Evolutionary conservation across 202 grass and related monocot genomes (phyloP), one percentile per base, ranked within the genome.

Genomic region (Brachypodium distachyon): DNA sequence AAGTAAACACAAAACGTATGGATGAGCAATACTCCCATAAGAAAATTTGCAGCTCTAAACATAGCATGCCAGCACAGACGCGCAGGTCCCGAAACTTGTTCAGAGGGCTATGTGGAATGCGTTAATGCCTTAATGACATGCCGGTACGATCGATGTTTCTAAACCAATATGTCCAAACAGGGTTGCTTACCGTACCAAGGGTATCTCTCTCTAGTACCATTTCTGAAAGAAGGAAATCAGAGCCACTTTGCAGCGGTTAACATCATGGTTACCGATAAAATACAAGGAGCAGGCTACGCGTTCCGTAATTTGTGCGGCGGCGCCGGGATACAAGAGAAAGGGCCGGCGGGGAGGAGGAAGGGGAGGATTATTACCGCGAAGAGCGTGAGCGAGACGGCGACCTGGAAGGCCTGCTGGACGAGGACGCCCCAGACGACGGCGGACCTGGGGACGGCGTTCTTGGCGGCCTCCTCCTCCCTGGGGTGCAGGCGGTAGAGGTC

Each of bases 351-450:
- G 49, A 3, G 1, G 54, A 26, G 12, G 27, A 26, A 16, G 63
- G 17, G 7, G 40, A 63, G 56, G 29, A 34, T 19, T 38, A 44
- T 68, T 97, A 93, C 93, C 87, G 82, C 39, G 74, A 97, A 93
- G 22, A 93, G 63, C 48, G 83, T 73, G 77, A 93, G 85, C 12
- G 88, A 85, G 52, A 91, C 73, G 59, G 84, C 80, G 70, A 86
- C 86, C 78, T 97, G 93, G 82, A 97, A 86, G 26, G 70, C 69
- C 79, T 97, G 90, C 73, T 97, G 93, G 9, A 93, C 70, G 39
- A 97, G 83, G 76, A 97, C 93, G 28, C 90, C 90, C 61, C 87
- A 85, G 29, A 88, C 87, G 32, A 93, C 93, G 50, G 84, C 31
- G 57, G 22, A 23, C 73, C 85, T 93, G 29, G 90, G 85, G 41